Evolutionary conservation across 345 rosid genomes (phyloP).

Genomic region (Bruguiera gymnorhiza): DNA sequence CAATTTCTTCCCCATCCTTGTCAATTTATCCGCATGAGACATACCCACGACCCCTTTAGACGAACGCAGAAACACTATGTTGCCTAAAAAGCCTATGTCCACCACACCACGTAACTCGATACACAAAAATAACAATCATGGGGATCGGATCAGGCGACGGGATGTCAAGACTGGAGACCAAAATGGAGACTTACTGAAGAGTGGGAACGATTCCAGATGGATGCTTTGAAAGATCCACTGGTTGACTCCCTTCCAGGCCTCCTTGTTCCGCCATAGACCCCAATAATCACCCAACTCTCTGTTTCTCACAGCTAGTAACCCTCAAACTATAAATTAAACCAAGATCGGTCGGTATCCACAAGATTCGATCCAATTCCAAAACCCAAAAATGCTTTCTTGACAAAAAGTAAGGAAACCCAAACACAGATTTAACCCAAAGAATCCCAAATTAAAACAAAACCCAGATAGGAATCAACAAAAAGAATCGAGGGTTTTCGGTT

Average conservation of each 20-base stretch:
- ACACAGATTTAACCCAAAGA: neutral
- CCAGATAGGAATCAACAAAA: neutral
- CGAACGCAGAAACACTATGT: too few species aligned
- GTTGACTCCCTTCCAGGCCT: constrained; percentile 81
- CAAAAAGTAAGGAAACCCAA: neutral
- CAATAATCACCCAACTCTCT: neutral
- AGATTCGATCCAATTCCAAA: neutral
- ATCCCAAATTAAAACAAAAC: neutral
- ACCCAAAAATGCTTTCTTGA: too few species aligned
- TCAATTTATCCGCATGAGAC: too few species aligned
- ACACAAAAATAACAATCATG: too few species aligned
- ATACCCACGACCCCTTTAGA: too few species aligned
- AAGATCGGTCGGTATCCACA: neutral
- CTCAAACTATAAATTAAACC: too few species aligned
- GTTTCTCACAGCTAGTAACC: neutral
- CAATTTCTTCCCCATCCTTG: too few species aligned
- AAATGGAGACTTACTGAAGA: constrained; percentile 68
- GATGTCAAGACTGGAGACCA: neutral
- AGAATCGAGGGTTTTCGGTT: too few species aligned
- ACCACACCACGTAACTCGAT: too few species aligned
- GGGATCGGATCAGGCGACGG: too few species aligned
- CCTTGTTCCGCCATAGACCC: constrained; percentile 72
- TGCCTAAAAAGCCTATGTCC: too few species aligned
- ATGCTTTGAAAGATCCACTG: constrained; percentile 85
- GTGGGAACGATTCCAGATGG: constrained; percentile 98